Evolutionary conservation across 345 rosid species (phyloP).

Genomic region (Linum trigynum): DNA sequence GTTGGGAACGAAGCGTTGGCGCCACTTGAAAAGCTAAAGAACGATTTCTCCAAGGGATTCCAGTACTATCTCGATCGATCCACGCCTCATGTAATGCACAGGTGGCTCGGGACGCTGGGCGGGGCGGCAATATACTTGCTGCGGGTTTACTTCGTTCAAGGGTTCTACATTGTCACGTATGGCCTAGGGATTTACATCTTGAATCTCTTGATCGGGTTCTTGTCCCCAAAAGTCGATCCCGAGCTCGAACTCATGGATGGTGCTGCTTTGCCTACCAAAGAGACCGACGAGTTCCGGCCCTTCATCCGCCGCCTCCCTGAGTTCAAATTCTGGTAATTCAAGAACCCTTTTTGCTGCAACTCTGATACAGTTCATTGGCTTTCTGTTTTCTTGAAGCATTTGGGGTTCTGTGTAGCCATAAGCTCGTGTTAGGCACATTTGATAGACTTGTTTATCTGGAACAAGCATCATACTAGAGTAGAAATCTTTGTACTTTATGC

Average conservation of each 20-base stretch:
- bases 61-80: conserved; percentile 86
- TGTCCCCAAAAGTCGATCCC: conserved; percentile 92
- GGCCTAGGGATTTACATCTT: conserved; percentile 92
- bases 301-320: conserved; percentile 92
- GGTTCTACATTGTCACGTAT: conserved; percentile 77
- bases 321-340: conserved; percentile 86
- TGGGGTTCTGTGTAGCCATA: too few relatives aligned
- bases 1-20: conserved; percentile 51
- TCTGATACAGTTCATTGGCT: too few relatives aligned
- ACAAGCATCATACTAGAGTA: too few relatives aligned
- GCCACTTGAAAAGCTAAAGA: conserved; percentile 56
- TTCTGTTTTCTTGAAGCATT: too few relatives aligned
- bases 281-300: conserved; percentile 95
- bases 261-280: conserved; percentile 76
- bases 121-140: conserved; percentile 42
- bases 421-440: too few relatives aligned
- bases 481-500: too few relatives aligned
- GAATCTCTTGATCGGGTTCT: conserved; percentile 81
- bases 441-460: too few relatives aligned
- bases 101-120: conserved; percentile 78
- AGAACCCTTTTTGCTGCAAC: conserved; percentile 3
- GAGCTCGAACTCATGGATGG: conserved; percentile 67
- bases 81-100: conserved; percentile 63
- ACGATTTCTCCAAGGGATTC: conserved; percentile 70
- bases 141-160: conserved; percentile 66